phyloP scores from a whole-genome alignment of 192 early-diverging fungal species.

The Dissophora ornata region DNA sequence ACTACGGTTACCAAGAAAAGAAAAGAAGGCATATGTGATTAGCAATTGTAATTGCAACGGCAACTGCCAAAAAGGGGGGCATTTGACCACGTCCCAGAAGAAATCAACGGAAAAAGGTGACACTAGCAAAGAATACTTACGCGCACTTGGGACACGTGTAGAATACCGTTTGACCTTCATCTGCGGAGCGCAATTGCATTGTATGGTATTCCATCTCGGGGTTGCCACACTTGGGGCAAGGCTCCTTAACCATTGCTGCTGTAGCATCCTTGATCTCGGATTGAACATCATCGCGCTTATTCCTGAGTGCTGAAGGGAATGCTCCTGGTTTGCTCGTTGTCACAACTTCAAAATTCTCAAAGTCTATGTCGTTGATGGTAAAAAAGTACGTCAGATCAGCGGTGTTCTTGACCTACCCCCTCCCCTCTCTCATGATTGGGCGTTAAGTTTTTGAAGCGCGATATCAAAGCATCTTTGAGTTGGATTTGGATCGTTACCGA shows the following conservation, averaged over 20 bases:
- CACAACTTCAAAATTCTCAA: conserved; percentile 84
- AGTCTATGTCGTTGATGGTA: conserved; percentile 60
- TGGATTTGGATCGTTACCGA: too few relatives aligned
- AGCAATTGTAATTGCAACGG: too few relatives aligned
- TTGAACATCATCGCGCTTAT: conserved; percentile 75
- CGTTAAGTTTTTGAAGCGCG: too few relatives aligned
- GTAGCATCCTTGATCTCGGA: conserved; percentile 61
- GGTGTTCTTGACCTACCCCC: too few relatives aligned
- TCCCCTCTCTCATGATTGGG: too few relatives aligned
- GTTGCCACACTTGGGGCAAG: conserved; percentile 93
- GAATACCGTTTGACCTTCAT: conserved; percentile 99
- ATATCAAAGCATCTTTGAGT: too few relatives aligned
- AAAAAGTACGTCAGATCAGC: background rate
- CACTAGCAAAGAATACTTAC: too few relatives aligned
- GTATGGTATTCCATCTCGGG: conserved; percentile 97
- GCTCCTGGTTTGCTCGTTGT: conserved; percentile 80
- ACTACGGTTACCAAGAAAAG: conserved; percentile 2
- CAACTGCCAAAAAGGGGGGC: too few relatives aligned
- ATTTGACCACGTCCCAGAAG: too few relatives aligned
- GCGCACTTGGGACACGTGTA: conserved; percentile 97
- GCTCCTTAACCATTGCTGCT: conserved; percentile 86
- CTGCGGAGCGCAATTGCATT: conserved; percentile 95
- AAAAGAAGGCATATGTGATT: too few relatives aligned
- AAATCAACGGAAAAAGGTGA: too few relatives aligned
- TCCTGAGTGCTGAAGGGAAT: conserved; percentile 81